Base-by-base conservation (phyloP, 1,139 yeast species). In the Pichiaceae sp. region DNA sequence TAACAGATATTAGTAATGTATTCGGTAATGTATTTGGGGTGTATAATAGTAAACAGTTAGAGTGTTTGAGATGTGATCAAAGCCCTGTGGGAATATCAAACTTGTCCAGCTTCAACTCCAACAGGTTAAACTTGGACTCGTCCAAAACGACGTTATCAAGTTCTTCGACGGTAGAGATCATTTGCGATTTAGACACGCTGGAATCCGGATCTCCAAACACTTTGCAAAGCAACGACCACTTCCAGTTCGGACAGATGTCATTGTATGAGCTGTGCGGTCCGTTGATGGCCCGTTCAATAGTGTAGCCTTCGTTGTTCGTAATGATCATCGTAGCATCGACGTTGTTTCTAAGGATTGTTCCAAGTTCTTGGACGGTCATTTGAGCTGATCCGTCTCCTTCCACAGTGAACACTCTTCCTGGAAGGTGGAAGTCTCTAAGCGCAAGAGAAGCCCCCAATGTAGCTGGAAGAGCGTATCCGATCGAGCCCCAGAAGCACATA, bases 311-410 rank as follows among this genome's bases (percentile, higher is more conserved):
- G 56, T 86, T 86, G 61, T 86, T 86, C 60, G 85, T 63, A 36
- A 86, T 58, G 49, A 83, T 69, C 20, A 86, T 64, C 28, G 78
- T 73, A 15, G 89, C 81, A 21, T 72, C 71, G 25, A 79, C 63
- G 31, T 70, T 65, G 48, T 72, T 69, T 42, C 91, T 72, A 30
- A 83, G 56, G 53, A 71, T 75, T 6, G 87, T 74, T 1, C 87
- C 76, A 36, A 86, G 60, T 56, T 86, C 96, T 57, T 80, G 87
- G 33, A 80, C 66, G 2, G 95, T 81, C 93, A 85, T 82, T 62
- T 84, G 93, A 2, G 95, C 86, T 12, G 93, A 79, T 0, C 96
- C 96, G 54, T 87, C 96, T 35, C 96, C 96, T 63, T 82, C 89
- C 17, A 84, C 66, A 5, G 85, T 63, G 17, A 83, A 57, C 7